Conservation (phyloP, 345 rosid genomes). For the Excoecaria cochinchinensis region DNA sequence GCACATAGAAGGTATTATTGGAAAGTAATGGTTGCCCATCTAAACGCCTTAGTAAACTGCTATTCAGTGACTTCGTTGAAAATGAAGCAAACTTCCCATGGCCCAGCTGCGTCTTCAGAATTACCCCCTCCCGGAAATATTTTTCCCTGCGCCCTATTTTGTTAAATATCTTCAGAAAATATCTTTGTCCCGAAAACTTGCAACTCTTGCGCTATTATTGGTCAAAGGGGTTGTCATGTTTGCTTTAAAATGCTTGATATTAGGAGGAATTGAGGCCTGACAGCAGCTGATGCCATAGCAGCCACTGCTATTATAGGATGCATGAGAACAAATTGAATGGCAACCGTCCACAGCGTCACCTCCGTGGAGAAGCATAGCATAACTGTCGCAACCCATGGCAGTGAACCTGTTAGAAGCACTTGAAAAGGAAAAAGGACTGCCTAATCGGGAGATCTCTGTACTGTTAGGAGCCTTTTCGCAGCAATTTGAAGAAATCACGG, state of each 20-base stretch:
- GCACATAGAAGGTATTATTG: no score
- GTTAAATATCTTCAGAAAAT: no score
- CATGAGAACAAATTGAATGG: neutral
- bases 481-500: neutral
- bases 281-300: slow-evolving; percentile 17
- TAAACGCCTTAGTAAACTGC: no score
- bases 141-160: no score
- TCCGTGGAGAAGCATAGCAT: neutral
- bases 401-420: neutral
- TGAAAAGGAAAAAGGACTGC: slow-evolving; percentile 11
- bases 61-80: no score
- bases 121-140: no score
- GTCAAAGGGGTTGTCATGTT: no score
- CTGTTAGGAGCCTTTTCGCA: no score
- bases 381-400: slow-evolving; percentile 11
- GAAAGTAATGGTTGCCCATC: no score
- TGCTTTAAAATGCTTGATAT: neutral
- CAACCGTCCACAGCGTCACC: neutral
- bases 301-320: neutral
- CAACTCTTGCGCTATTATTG: neutral
- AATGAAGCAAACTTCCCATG: no score
- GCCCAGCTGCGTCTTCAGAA: no score
- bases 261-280: slow-evolving; percentile 11
- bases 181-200: no score
- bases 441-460: neutral